phyloP scores from a whole-genome alignment of 805 yeast genomes.

The Candida xiaguanensis region DNA sequence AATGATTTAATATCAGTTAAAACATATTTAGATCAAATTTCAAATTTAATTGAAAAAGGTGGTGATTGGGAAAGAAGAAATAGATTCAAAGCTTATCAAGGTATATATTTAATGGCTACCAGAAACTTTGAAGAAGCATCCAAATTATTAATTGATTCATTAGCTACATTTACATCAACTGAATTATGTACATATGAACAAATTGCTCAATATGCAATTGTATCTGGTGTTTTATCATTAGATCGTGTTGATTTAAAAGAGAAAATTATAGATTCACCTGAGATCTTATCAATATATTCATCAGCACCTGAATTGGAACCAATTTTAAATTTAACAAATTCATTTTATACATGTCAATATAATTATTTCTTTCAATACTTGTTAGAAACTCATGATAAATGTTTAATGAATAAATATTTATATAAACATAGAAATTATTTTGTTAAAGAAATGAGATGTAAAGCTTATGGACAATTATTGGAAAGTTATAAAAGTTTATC shows the following conservation, averaged over 20 bases:
- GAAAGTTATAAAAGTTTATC: slow-evolving; percentile 93
- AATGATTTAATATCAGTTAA: slow-evolving; percentile 70
- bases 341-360: slow-evolving; percentile 87
- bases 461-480: slow-evolving; percentile 88
- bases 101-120: slow-evolving; percentile 77
- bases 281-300: slow-evolving; percentile 75
- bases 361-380: slow-evolving; percentile 71
- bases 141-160: slow-evolving; percentile 76
- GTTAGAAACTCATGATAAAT: slow-evolving; percentile 70
- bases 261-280: slow-evolving; percentile 91
- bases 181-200: slow-evolving; percentile 87
- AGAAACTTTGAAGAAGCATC: slow-evolving; percentile 87
- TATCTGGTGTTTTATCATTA: slow-evolving; percentile 81
- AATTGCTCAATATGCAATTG: slow-evolving; percentile 81
- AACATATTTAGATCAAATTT: slow-evolving; percentile 69
- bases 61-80: slow-evolving; percentile 99
- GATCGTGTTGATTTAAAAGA: slow-evolving; percentile 80
- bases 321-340: slow-evolving; percentile 75
- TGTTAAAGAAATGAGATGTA: slow-evolving; percentile 89
- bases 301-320: slow-evolving; percentile 72
- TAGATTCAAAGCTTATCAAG: slow-evolving; percentile 86
- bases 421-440: slow-evolving; percentile 78
- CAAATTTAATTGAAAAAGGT: slow-evolving; percentile 82
- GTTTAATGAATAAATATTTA: slow-evolving; percentile 62
- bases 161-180: slow-evolving; percentile 92